Evolutionary conservation across 2,329 filamentous ascomycete species (phyloP), one percentile per base, ranked within the genome.

Genomic region (Aspergillus niger): DNA sequence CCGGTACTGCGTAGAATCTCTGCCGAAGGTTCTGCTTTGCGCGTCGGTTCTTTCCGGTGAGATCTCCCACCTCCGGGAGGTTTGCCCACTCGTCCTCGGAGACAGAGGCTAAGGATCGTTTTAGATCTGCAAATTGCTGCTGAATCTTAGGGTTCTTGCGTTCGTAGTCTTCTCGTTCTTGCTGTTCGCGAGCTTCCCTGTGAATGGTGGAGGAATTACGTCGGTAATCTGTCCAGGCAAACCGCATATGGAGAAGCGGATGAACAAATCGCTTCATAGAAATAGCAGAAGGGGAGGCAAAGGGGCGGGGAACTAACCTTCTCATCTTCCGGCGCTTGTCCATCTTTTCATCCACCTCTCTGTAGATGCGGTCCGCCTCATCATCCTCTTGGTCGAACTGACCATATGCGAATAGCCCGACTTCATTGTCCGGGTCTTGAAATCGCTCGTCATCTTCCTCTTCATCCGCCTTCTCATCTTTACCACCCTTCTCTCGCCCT

Each of bases 381-480:
- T 99, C 95, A 72, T 99, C 95, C 59, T 99, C 95, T 75, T 95
- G 91, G 76, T 98, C 95, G 80, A 97, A 99, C 69, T 95, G 91
- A 38, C 95, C 95, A 58, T 92, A 94, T 3, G 95, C 93, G 72
- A 99, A 99, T 22, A 99, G 82, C 4, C 96, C 95, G 51, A 95
- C 91, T 76, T 99, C 95, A 72, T 98, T 98, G 70, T 99, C 95
- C 0, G 95, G 95, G 74, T 99, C 95, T 73, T 97, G 92, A 72
- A 92, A 98, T 50, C 94, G 86, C 38, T 91, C 89, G 58, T 92
- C 89, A 57, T 91, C 88, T 58, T 90, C 89, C 56, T 90, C 89
- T 36, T 90, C 89, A 38, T 89, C 88, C 17, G 90, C 86, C 54
- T 90, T 88, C 52, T 83, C 81, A 17, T 86, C 85, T 62, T 85